Base-by-base conservation (phyloP, 2,329 filamentous ascomycete genomes). In the Aspergillus novofumigatus region DNA sequence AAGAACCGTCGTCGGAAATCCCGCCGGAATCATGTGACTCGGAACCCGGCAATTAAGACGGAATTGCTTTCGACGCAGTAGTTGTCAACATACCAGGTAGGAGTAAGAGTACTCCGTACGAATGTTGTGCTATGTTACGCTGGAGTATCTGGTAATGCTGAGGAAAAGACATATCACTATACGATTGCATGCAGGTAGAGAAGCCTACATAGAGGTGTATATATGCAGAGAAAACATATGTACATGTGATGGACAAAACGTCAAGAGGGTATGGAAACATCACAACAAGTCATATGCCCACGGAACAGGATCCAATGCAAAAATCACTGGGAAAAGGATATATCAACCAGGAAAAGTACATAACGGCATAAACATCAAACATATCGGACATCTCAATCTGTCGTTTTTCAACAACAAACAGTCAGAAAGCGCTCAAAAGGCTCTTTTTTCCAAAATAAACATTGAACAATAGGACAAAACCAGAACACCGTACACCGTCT, bases 181-280 rank as follows among this genome's bases (percentile, higher is more conserved):
- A 23, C 42, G 44, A 47, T 23, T 47, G 28, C 28, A 28, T 23
- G 55, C 42, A 59, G 56, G 51, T 41, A 23, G 52, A 44, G 41
- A 56, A 55, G 26, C 54, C 49, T 53, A 51, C 58, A 49, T 48
- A 59, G 50, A 29, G 48, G 42, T 17, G 38, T 49, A 55, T 70
- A 67, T 70, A 69, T 69, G 67, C 63, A 70, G 54, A 62, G 56
- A 64, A 63, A 54, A 56, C 58, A 69, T 71, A 72, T 72, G 65
- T 72, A 72, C 69, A 72, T 52, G 57, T 60, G 60, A 64, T 58
- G 58, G 51, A 62, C 60, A 59, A 57, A 63, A 58, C 60, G 56
- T 52, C 54, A 63, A 54, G 59, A 59, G 55, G 59, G 62, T 63
- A 64, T 61, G 62, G 49, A 59, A 54, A 55, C 23, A 61, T 57